Base-by-base conservation (phyloP, 305 asterid species). In the Rubia peregrina region DNA sequence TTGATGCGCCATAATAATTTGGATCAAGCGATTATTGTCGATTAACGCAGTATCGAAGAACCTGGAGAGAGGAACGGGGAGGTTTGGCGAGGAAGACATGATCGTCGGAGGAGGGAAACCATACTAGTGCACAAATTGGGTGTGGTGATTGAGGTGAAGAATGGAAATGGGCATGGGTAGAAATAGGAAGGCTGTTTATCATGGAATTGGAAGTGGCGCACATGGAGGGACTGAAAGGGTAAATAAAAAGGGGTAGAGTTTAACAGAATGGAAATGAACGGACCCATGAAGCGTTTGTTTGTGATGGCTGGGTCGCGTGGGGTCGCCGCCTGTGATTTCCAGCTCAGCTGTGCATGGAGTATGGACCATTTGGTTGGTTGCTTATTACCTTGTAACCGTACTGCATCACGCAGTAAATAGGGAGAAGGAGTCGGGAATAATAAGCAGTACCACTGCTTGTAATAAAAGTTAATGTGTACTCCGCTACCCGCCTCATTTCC, bases 21-120 rank as follows among this genome's bases (percentile, higher is more conserved):
- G 14, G 14, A 46, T 46, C 2, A 2, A 16, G n/a, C 3, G 33
- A 30, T 30, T 30, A 30, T 30, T 30, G 33, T 46, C 9, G 14
- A 9, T 8, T 46, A 46, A 6, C 1, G 1, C 14, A 51, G 19
- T 51, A 4, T 4, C 3, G 42, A 41, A 4, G 49, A 22, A 86
- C 95, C 88, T 90, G 78, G 90, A 71, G 48, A 78, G 43, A 79
- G 80, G 78, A 80, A 79, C 75, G 71, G 44, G 78, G 81, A 80
- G 85, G 85, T 77, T 69, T 80, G 85, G 84, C 76, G 22, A 30
- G 61, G 85, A 67, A 67, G 71, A 49, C 71, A 67, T 67, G 71
- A 6, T 48, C 16, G 61, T 43, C 26, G 71, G 13, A 67, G 10
- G 61, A 67, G 30, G 71, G 71, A 9, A 46, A 67, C 71, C 71